These are phyloP conservation scores for Kwoniella botswanensis DNA, from an alignment of 768 basidiomycete species.

Conservation along the genomic window DNA sequence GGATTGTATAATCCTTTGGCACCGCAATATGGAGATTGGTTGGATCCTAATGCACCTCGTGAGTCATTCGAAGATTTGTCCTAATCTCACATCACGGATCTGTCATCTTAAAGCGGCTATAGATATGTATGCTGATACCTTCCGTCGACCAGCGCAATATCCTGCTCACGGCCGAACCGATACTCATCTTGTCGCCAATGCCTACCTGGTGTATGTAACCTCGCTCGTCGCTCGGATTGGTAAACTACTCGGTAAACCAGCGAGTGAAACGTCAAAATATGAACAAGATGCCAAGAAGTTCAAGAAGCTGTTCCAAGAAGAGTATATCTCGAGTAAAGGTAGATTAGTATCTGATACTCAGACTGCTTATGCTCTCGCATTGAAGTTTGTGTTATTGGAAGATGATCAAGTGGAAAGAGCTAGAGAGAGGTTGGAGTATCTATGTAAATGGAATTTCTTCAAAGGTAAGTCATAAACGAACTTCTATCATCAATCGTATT, in stretches of 20 bases:
- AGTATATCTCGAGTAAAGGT: constrained; percentile 48
- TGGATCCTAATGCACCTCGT: constrained; percentile 37
- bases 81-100: no score
- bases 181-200: constrained; percentile 46
- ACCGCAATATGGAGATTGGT: constrained; percentile 38
- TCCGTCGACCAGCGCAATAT: constrained; percentile 2
- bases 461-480: constrained; percentile 14
- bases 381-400: constrained; percentile 46
- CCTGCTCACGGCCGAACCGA: constrained; percentile 44
- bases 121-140: background rate
- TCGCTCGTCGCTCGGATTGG: constrained; percentile 32
- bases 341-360: constrained; percentile 49
- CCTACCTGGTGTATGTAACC: constrained; percentile 49
- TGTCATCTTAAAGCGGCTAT: constrained; percentile 9
- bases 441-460: constrained; percentile 34
- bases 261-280: constrained; percentile 34
- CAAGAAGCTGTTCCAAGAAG: constrained; percentile 33
- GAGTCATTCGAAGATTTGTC: background rate
- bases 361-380: constrained; percentile 43
- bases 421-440: constrained; percentile 30
- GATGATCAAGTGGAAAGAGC: constrained; percentile 12
- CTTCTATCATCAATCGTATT: no score
- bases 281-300: constrained; percentile 25
- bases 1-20: constrained; percentile 38
- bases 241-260: constrained; percentile 29